Base-by-base conservation (phyloP, 345 rosid species). In the Aegle marmelos region DNA sequence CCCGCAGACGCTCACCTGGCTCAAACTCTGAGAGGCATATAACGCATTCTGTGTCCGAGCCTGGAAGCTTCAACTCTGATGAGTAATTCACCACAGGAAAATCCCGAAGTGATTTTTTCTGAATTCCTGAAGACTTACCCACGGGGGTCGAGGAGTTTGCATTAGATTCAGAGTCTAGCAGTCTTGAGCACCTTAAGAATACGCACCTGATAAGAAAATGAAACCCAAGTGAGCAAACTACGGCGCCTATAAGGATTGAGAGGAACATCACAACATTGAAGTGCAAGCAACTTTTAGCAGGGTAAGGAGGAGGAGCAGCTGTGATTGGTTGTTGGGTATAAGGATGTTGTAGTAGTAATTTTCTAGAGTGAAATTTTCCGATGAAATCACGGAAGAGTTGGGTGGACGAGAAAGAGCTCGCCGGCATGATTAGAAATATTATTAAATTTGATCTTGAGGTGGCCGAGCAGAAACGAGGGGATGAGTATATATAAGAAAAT, bases 191-290 rank as follows among this genome's bases (percentile, higher is more conserved):
- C 70, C 90, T 83, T 73, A 94, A 70, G 36, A 86, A 62, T 62
- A 6, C 86, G 68, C 98, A 95, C 56, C 89, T 83, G 9, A 90
- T 81, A 79, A 93, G 88, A 36, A 88, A 89, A 75, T 93, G 86
- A 41, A 92, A 76, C 19, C 90, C 95, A 10, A 93, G 88, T 53
- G 93, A 88, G 85, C 94, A 91, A 76, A 93, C 85, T 60, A 91
- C 72, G 64, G 98, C 98, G 73, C 97, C 91, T 24, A 90, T 27
- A 68, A 95, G 92, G 56, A 93, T 91, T 28, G 98, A 87, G 33
- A 95, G 83, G 56, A 93, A 88, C 87, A 93, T 89, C 48, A 90
- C 86, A 69, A 95, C 83, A 63, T 95, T 91, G 22, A 94, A 85
- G 74, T 92, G 90, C 73, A 92, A 87, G 82, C 79, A 75, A 86